These are phyloP conservation scores for Clausena lansium DNA, from an alignment of 345 rosid species.

Conservation along the genomic window DNA sequence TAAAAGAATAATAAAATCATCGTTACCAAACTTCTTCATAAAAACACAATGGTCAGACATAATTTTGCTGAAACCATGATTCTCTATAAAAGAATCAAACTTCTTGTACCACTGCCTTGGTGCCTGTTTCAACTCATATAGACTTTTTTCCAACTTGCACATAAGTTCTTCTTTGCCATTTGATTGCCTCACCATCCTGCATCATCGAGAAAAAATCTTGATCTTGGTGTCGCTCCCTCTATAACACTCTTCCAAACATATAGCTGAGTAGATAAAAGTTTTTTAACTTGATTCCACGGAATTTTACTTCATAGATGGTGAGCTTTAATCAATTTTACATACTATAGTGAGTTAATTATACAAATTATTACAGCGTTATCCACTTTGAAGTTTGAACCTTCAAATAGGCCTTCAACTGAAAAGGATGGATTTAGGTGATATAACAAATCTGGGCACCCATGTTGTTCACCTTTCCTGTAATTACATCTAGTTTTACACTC, in stretches of 20 bases:
- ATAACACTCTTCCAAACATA: background rate
- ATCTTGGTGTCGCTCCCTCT: background rate
- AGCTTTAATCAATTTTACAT: background rate
- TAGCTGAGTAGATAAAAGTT: background rate
- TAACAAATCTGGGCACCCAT: background rate
- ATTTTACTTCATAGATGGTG: background rate
- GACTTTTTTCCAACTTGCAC: no score
- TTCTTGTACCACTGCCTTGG: no score
- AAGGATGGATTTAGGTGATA: background rate
- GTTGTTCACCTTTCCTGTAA: background rate
- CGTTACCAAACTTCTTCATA: no score
- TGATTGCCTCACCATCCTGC: conserved; percentile 11
- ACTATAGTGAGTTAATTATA: background rate
- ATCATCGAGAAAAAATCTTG: background rate
- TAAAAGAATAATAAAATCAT: no score
- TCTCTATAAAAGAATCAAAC: no score
- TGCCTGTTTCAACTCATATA: no score
- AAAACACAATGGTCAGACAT: no score
- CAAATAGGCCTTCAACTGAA: background rate
- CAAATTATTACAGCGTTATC: background rate
- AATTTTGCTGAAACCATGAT: no score
- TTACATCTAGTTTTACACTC: background rate
- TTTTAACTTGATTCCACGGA: background rate
- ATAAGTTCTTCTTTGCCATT: no score
- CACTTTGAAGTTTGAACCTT: background rate